These are phyloP conservation scores for Colletotrichum limetticola DNA, from an alignment of 2,329 filamentous ascomycete genomes.

Conservation along the genomic window DNA sequence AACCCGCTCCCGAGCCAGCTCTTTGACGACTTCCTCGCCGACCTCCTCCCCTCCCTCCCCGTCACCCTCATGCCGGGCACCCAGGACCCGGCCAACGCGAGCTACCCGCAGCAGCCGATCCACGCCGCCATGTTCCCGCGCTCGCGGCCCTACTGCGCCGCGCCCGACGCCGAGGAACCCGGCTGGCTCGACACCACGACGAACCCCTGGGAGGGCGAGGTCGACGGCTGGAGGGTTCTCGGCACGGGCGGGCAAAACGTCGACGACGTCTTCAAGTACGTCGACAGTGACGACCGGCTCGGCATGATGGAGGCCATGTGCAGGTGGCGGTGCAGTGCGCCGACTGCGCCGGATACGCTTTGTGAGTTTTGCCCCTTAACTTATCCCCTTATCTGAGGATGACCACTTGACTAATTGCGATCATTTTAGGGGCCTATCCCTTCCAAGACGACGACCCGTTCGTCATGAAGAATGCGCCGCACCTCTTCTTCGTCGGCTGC, in stretches of 20 bases:
- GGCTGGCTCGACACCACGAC: slow-evolving; percentile 91
- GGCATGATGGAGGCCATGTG: slow-evolving; percentile 96
- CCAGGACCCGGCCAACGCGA: slow-evolving; percentile 87
- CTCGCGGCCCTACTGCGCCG: slow-evolving; percentile 78
- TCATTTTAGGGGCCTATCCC: slow-evolving; percentile 84
- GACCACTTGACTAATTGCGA: neutral
- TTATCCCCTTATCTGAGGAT: slow-evolving; percentile 6
- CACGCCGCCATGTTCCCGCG: slow-evolving; percentile 91
- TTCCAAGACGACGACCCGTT: slow-evolving; percentile 96
- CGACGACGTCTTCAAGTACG: slow-evolving; percentile 92
- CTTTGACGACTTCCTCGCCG: slow-evolving; percentile 84
- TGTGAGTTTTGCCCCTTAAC: slow-evolving; percentile 66
- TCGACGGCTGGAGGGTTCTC: slow-evolving; percentile 90
- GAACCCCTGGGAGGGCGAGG: slow-evolving; percentile 91
- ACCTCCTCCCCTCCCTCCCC: slow-evolving; percentile 85
- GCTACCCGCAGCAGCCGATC: slow-evolving; percentile 91
- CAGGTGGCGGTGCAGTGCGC: slow-evolving; percentile 89
- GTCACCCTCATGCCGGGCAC: slow-evolving; percentile 89
- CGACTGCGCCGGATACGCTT: slow-evolving; percentile 94
- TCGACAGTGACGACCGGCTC: slow-evolving; percentile 80
- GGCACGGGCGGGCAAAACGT: slow-evolving; percentile 93
- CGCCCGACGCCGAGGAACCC: slow-evolving; percentile 52
- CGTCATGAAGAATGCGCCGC: slow-evolving; percentile 84
- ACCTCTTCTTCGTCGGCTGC: slow-evolving; percentile 90
- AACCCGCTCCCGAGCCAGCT: slow-evolving; percentile 86